Evolutionary conservation across 305 asterid genomes (phyloP).

Genomic region (Fraxinus xanthoxyloides): DNA sequence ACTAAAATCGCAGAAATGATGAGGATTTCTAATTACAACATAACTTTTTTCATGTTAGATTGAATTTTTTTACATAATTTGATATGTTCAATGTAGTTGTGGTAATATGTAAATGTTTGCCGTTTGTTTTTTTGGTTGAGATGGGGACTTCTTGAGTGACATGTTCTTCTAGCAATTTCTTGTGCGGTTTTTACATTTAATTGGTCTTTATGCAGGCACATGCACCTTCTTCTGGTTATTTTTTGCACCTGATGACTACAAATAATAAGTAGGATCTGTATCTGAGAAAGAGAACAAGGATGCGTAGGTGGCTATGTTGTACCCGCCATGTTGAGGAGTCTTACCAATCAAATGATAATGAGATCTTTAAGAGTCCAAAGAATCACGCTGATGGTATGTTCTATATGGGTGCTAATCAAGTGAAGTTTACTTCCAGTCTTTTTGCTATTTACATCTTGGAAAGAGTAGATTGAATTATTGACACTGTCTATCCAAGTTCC

Average conservation of each 20-base stretch:
- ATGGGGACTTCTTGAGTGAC: conserved; percentile 1
- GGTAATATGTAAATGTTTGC: neutral
- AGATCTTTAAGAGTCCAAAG: conserved; percentile 73
- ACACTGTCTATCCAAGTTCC: neutral
- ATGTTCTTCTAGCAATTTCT: conserved; percentile 11
- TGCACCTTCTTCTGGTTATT: conserved; percentile 76
- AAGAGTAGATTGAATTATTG: neutral
- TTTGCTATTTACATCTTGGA: neutral
- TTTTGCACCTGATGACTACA: conserved; percentile 53
- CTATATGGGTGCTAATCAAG: conserved; percentile 1
- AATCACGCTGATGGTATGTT: conserved; percentile 58
- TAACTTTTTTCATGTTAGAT: neutral
- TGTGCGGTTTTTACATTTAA: conserved; percentile 10
- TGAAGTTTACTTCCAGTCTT: conserved; percentile 15
- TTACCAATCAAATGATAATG: conserved; percentile 65
- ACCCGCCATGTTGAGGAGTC: conserved; percentile 81
- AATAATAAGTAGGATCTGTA: conserved; percentile 53
- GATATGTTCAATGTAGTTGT: conserved; percentile 15
- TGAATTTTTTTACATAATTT: conserved; percentile 1
- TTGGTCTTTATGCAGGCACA: conserved; percentile 48
- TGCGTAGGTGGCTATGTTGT: conserved; percentile 98
- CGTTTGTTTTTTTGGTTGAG: neutral
- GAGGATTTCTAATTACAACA: conserved; percentile 1
- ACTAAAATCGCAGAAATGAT: neutral
- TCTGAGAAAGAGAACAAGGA: conserved; percentile 65